Percentiles rank a stretch among this genome's conserved stretches.
Evolutionary conservation across 129 eudicot species (phyloP).

Genomic region (Arctium minus): DNA sequence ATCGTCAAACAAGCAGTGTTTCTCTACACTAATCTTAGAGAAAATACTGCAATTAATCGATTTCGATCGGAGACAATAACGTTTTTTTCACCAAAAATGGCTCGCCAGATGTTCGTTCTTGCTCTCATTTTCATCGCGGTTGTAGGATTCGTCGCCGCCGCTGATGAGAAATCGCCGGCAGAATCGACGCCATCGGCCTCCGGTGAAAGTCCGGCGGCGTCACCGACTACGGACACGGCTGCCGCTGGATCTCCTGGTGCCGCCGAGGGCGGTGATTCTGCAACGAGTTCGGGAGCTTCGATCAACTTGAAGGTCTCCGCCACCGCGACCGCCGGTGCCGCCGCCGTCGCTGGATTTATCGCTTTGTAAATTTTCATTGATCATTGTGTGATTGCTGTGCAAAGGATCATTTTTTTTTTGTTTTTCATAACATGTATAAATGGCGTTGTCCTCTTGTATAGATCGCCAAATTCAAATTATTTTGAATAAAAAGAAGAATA

Average conservation of each 20-base stretch:
- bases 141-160: constrained; percentile 30
- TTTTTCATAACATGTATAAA: constrained; percentile 7
- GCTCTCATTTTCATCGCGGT: constrained; percentile 40
- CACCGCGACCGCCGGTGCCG: not conserved
- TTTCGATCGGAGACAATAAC: not conserved
- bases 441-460: not conserved
- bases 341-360: not conserved
- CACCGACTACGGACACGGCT: not conserved
- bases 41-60: constrained; percentile 19
- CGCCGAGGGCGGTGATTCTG: constrained; percentile 7
- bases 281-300: not conserved
- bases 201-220: not conserved
- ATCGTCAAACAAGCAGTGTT: constrained; percentile 18
- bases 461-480: not conserved
- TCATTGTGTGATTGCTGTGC: constrained; percentile 1
- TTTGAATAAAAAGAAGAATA: constrained; percentile 13
- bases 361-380: not conserved
- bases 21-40: constrained; percentile 25
- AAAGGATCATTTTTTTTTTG: not conserved
- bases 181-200: constrained; percentile 5
- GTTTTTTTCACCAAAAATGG: constrained; percentile 18
- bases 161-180: constrained; percentile 9
- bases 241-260: constrained; percentile 3
- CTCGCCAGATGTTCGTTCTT: constrained; percentile 23
- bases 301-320: not conserved